Percentiles rank a stretch among this genome's conserved stretches.
These are phyloP conservation scores for Vigna mungo DNA, from an alignment of 306 rosid species.

Conservation along the genomic window DNA sequence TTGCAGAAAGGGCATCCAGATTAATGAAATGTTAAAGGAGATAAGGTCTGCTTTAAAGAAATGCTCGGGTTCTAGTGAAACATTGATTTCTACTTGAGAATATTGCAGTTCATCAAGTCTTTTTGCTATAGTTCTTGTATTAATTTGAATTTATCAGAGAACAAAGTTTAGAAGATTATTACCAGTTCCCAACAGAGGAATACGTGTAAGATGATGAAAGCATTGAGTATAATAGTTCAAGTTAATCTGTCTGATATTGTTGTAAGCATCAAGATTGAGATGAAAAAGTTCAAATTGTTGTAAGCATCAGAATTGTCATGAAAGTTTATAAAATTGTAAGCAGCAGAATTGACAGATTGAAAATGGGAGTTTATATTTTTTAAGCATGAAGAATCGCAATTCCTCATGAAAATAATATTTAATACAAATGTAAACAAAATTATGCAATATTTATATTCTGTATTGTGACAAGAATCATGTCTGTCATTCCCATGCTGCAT, in stretches of 20 bases:
- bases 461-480: background rate
- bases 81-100: constrained; percentile 39
- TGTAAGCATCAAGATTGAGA: constrained; percentile 36
- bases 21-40: constrained; percentile 75
- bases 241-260: background rate
- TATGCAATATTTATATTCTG: background rate
- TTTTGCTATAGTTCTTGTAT: background rate
- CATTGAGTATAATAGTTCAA: background rate
- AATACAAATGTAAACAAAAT: background rate
- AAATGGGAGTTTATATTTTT: too few relatives aligned
- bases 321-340: too few relatives aligned
- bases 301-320: constrained; percentile 17
- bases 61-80: constrained; percentile 57
- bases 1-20: constrained; percentile 76
- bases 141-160: constrained; percentile 34
- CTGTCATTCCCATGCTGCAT: background rate
- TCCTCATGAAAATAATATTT: background rate
- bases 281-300: too few relatives aligned
- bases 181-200: constrained; percentile 8
- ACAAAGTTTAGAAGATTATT: constrained; percentile 16
- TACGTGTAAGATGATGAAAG: background rate
- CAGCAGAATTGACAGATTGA: background rate
- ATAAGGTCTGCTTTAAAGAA: constrained; percentile 79
- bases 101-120: constrained; percentile 13
- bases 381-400: background rate